A percentile compares a stretch with the other conserved stretches of the same genome.
Evolutionary conservation across 192 early-diverging fungal genomes (phyloP).

Genomic region (Backusella circina): DNA sequence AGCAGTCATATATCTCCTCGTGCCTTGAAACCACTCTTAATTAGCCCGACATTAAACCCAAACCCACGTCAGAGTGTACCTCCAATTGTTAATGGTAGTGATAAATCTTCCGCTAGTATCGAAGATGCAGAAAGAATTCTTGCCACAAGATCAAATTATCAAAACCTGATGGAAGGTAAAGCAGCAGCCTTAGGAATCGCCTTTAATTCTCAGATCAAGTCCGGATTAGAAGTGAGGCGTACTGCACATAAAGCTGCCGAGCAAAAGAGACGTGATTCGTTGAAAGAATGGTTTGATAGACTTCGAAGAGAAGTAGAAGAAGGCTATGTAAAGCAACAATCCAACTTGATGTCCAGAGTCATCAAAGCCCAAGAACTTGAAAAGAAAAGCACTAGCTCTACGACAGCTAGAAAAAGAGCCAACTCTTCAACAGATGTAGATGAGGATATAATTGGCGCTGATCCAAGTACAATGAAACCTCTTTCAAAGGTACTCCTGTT

Average conservation of each 20-base stretch:
- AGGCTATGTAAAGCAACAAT: conserved; percentile 29
- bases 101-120: not conserved
- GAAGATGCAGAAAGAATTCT: conserved; percentile 38
- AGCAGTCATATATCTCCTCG: conserved; percentile 20
- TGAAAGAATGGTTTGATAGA: conserved; percentile 88
- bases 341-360: conserved; percentile 12
- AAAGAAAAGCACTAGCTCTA: not conserved
- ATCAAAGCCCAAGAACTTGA: conserved; percentile 22
- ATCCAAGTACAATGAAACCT: conserved; percentile 10
- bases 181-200: conserved; percentile 71
- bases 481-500: conserved; percentile 29
- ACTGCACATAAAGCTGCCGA: conserved; percentile 94
- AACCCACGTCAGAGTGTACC: not conserved
- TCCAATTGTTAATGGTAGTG: not conserved
- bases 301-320: conserved; percentile 67
- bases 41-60: conserved; percentile 46
- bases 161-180: conserved; percentile 84
- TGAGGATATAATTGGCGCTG: not conserved
- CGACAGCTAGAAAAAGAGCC: not conserved
- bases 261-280: conserved; percentile 90
- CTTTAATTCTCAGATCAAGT: conserved; percentile 71
- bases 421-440: not conserved
- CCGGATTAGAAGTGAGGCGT: conserved; percentile 74
- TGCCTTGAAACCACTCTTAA: conserved; percentile 32
- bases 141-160: conserved; percentile 70